Conservation (phyloP, 2,329 filamentous ascomycete genomes). For the Arthrinium puccinioides region DNA sequence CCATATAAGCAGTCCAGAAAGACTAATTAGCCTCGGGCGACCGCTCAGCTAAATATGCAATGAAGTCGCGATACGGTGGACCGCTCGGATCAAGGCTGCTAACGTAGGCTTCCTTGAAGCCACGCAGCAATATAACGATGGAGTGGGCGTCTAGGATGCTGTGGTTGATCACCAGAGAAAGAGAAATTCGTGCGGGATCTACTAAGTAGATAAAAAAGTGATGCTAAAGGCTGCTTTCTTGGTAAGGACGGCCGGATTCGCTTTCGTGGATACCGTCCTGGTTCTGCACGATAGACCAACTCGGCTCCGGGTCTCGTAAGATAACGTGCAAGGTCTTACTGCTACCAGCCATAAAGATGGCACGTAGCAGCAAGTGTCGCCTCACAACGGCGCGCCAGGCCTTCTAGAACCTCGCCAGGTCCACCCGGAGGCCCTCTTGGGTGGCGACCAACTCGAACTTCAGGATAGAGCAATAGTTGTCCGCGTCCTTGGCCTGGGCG, state of each 20-base stretch:
- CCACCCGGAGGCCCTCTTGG: not conserved
- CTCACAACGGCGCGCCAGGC: not conserved
- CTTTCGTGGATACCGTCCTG: not conserved
- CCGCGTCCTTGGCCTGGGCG: not conserved
- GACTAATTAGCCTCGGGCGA: not conserved
- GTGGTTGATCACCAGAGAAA: not conserved
- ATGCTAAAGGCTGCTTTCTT: not conserved
- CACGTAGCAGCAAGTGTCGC: not conserved
- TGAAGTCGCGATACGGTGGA: not conserved
- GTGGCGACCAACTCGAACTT: not conserved
- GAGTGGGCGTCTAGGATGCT: not conserved
- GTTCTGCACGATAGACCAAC: not conserved
- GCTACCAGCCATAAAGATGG: not conserved
- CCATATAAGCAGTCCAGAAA: not conserved
- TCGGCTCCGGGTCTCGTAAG: too few species aligned
- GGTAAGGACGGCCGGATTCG: not conserved
- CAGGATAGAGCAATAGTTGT: not conserved
- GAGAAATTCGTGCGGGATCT: not conserved
- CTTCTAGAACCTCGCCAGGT: not conserved
- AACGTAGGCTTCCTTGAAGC: not conserved
- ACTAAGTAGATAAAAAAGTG: not conserved
- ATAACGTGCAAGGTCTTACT: not conserved
- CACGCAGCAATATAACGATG: not conserved
- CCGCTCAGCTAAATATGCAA: not conserved
- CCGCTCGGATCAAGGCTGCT: not conserved